Percentiles rank a stretch among this genome's conserved stretches.
Conservation (phyloP, 768 basidiomycete species). For the Pleurotus citrinopileatus region DNA sequence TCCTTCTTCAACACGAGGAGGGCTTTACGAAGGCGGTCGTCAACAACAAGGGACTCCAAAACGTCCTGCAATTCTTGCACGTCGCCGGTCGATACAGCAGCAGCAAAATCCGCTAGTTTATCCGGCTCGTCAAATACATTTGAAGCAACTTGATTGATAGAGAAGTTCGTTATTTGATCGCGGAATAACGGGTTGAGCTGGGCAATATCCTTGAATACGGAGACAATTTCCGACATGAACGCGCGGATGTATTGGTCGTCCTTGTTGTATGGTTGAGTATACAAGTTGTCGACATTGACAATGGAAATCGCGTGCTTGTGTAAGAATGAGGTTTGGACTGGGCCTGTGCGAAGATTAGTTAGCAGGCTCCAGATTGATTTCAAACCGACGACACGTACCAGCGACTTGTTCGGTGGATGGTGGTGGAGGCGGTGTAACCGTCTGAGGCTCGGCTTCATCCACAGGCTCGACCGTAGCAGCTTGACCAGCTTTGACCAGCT, state of each 20-base stretch:
- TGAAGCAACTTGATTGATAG: constrained; percentile 86
- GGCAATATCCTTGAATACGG: constrained; percentile 98
- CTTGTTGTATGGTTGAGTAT: constrained; percentile 81
- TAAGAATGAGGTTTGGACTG: constrained; percentile 82
- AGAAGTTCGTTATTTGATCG: constrained; percentile 96
- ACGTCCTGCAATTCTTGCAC: constrained; percentile 92
- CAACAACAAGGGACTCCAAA: constrained; percentile 80
- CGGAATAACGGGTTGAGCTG: constrained; percentile 97
- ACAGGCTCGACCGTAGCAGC: constrained; percentile 32
- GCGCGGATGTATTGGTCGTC: constrained; percentile 95
- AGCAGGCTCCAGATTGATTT: not conserved
- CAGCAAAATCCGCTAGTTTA: constrained; percentile 95
- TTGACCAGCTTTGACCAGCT: constrained; percentile 71
- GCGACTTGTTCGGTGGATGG: constrained; percentile 24
- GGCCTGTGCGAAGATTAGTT: constrained; percentile 32
- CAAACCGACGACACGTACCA: constrained; percentile 13
- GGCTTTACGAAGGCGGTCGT: constrained; percentile 87
- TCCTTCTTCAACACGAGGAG: constrained; percentile 96
- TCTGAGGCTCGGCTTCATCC: constrained; percentile 43
- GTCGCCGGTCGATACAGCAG: constrained; percentile 92
- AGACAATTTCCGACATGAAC: constrained; percentile 94
- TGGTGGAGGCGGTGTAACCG: constrained; percentile 47
- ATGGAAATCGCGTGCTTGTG: constrained; percentile 82
- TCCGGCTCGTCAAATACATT: constrained; percentile 98
- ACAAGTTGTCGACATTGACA: constrained; percentile 83